phyloP scores from a whole-genome alignment of 805 yeast genomes.

The Clavispora asparagi region DNA sequence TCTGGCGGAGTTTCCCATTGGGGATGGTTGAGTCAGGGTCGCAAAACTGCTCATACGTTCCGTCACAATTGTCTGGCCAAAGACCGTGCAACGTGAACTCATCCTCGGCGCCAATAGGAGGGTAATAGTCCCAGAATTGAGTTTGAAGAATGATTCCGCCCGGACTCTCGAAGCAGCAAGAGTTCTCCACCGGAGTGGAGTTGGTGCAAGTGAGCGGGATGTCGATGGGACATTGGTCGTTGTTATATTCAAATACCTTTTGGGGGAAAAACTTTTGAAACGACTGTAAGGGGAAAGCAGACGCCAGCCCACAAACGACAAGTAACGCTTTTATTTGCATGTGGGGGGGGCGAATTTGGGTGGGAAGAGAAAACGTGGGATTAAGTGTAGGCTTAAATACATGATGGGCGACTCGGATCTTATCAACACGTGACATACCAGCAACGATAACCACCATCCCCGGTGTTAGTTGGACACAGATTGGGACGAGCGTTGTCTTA shows the following conservation, averaged over 20 bases:
- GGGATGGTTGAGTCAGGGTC: slow-evolving; percentile 23
- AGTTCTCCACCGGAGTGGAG: slow-evolving; percentile 43
- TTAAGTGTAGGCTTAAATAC: not conserved
- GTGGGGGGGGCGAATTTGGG: not conserved
- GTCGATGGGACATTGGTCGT: slow-evolving; percentile 9
- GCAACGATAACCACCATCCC: not conserved
- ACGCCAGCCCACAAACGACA: not conserved
- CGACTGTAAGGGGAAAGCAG: not conserved
- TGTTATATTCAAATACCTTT: not conserved
- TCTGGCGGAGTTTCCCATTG: slow-evolving; percentile 18
- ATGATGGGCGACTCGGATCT: not conserved
- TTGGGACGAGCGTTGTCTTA: no score
- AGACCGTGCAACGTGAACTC: slow-evolving; percentile 41
- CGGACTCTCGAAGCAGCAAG: slow-evolving; percentile 39
- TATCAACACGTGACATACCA: not conserved
- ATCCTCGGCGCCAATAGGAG: slow-evolving; percentile 28
- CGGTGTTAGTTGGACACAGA: no score
- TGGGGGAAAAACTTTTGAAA: not conserved
- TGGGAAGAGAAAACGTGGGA: not conserved
- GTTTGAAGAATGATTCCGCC: slow-evolving; percentile 37
- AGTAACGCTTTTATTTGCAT: not conserved
- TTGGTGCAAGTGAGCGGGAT: slow-evolving; percentile 61
- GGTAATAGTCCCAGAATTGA: slow-evolving; percentile 38
- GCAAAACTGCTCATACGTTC: slow-evolving; percentile 34
- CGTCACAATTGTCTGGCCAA: slow-evolving; percentile 42